Base-by-base conservation (phyloP, 306 rosid genomes). In the Fagus crenata region DNA sequence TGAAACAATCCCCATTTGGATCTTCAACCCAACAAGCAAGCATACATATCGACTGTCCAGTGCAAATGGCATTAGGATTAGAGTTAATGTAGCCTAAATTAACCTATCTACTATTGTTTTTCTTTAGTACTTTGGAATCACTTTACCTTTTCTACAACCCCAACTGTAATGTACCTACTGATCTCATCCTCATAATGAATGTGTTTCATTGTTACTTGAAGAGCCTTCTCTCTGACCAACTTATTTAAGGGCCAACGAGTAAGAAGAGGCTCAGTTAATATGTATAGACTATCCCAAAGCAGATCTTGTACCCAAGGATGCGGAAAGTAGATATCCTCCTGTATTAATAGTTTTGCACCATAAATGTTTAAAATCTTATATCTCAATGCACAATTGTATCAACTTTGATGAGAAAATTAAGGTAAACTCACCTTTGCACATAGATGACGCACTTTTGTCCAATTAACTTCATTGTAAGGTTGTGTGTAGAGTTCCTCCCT, bases 271-370 rank as follows among this genome's bases (percentile, higher is more conserved):
- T 92, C 96, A 0, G 78, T 67, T 13, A 86, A 82, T 22, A 85
- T 59, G 71, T 90, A 89, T 33, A 90, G 79, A 40, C 89, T 75
- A 55, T 92, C 97, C 97, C 97, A 92, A 1, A 90, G 51, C 1
- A 90, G 7, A 67, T 90, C 89, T 77, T 90, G 97, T 53, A 90
- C 46, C 74, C 75, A 86, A 8, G 89, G 93, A 76, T 90, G 92
- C 0, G 92, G 91, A 69, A 80, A 88, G 78, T 88, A 88, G n/a
- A 86, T 74, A 75, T 90, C 96, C 85, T 88, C 97, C 97, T 91
- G 76, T 13, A 15, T 54, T 41, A 56, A 0, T 32, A 18, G 59
- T 37, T 37, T 6, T 41, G 7, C 12, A 9, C 1, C 46, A 6
- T 15, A 17, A 46, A 14, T 36, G 4, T n/a, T 56, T 22, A 56